Evolutionary conservation across 1,139 yeast genomes (phyloP), one percentile per base, ranked within the genome.

Genomic region (Suhomyces panamericanus): DNA sequence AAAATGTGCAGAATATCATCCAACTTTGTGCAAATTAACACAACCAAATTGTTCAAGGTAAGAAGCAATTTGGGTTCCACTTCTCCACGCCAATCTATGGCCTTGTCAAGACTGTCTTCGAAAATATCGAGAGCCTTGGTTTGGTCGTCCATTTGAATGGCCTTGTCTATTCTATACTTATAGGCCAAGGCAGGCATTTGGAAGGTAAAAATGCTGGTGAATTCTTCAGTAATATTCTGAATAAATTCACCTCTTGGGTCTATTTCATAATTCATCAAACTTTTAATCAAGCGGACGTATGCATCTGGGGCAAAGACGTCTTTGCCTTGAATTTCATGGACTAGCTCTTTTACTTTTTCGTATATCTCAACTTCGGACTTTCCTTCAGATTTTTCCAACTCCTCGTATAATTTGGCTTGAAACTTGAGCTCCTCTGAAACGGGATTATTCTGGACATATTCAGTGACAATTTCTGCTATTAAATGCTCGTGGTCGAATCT

Each of bases 41-140:
- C 56, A 14, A 72, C 61, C 34, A 74, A 55, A 37, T 64, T 62
- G 51, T 70, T 72, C 43, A 74, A 55, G 0, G 77, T 64, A 10
- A 53, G 54, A 7, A 57, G 48, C 7, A 67, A 51, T 0, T 60
- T 45, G 1, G 77, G 77, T 39, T 69, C 71, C 2, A 49, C 34
- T 12, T 57, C 59, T 7, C 58, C 56, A 4, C 63, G 49, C 78
- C 78, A 74, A 27, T 63, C 59, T 2, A 55, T 52, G 12, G 52
- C 49, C 3, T 57, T 47, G 6, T 50, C 49, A 11, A 67, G 40
- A 50, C 76, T 69, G 38, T 66, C 65, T 14, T 68, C 65, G 45
- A 70, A 73, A 8, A 70, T 49, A 15, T 61, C 49, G 14, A 62
- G 45, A 1, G 77, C 77, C 24, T 44, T 43, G 2, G 47, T 45